Base-by-base conservation (phyloP, 2,329 filamentous ascomycete species). In the Penicillium hesseltinei region DNA sequence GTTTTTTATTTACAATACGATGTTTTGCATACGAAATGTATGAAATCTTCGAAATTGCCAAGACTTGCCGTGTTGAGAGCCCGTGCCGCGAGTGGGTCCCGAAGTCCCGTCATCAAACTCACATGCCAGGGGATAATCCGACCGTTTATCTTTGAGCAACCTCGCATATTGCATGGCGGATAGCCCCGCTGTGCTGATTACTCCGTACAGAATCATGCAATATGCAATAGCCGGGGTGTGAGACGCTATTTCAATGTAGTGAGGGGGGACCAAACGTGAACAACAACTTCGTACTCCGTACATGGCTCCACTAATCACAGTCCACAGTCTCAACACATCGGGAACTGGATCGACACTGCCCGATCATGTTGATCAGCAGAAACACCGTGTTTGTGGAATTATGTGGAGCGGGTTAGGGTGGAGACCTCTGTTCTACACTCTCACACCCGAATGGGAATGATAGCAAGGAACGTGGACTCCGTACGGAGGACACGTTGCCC, bases 311-410 rank as follows among this genome's bases (percentile, higher is more conserved):
- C 53, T 48, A 15, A 19, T 46, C 40, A 56, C 54, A 46, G 42
- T 29, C 17, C 35, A 39, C 17, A 23, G 35, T 23, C 39, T 63
- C 52, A 59, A 29, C 45, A 62, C 10, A 62, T 66, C 39, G 59
- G 62, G 13, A 65, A 61, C 44, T 65, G 56, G 64, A 66, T 63
- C 19, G 59, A 62, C 45, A 64, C 51, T 1, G n/a, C 48, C 62
- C 21, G 33, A 52, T 51, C 54, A 25, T 19, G 23, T 29, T 56
- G 47, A 44, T 56, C 54, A 45, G 35, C 47, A 45, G 1, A 15
- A 31, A 33, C 27, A 51, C 48, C 38, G 27, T n/a, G 15, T 17
- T 43, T 33, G 25, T 43, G 23, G 5, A 23, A 31, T 33, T 38
- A 15, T 23, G 19, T 17, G 5, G 27, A 17, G 48, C 31, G 48